A percentile compares a stretch with the other conserved stretches of the same genome.
These are phyloP conservation scores for Annulohypoxylon moriforme DNA, from an alignment of 495 filamentous ascomycete genomes.

Conservation along the genomic window DNA sequence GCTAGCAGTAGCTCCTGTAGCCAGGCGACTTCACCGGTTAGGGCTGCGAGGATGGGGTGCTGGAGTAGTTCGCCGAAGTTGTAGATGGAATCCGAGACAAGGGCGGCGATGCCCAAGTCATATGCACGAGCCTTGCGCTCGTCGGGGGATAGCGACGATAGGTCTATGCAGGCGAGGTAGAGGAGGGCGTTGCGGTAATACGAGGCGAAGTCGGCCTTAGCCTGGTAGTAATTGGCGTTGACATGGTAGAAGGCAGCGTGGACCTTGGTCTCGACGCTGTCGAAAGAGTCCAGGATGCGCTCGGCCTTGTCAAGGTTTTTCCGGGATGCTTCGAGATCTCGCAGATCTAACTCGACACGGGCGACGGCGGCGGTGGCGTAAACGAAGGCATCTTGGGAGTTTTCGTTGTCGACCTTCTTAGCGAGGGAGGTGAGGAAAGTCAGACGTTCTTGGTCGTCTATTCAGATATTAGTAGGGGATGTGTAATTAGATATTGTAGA, in stretches of 20 bases:
- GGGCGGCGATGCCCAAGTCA: constrained; percentile 89
- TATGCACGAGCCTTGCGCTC: constrained; percentile 87
- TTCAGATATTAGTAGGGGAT: background rate
- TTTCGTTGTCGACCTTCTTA: constrained; percentile 88
- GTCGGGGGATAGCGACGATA: constrained; percentile 72
- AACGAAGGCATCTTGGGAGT: constrained; percentile 95
- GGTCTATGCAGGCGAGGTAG: constrained; percentile 95
- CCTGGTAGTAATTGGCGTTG: constrained; percentile 95
- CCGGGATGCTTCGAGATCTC: constrained; percentile 78
- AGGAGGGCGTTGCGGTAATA: constrained; percentile 98
- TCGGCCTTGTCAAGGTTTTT: constrained; percentile 89
- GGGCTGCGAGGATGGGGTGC: constrained; percentile 92
- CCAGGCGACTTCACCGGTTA: constrained; percentile 76
- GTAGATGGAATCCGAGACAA: constrained; percentile 95
- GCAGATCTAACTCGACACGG: constrained; percentile 82
- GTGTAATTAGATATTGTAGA: background rate
- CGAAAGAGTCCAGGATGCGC: constrained; percentile 87
- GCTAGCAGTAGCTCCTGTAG: constrained; percentile 93
- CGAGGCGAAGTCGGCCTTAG: constrained; percentile 88
- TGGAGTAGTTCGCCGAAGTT: constrained; percentile 99
- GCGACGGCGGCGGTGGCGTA: constrained; percentile 94
- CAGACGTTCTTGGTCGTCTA: constrained; percentile 89
- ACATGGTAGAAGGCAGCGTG: constrained; percentile 97
- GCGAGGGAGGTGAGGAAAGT: constrained; percentile 85
- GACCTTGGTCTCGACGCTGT: constrained; percentile 94